Percentiles rank a stretch among this genome's conserved stretches.
These are phyloP conservation scores for Candida sithepensis DNA, from an alignment of 805 yeast species.

Conservation along the genomic window DNA sequence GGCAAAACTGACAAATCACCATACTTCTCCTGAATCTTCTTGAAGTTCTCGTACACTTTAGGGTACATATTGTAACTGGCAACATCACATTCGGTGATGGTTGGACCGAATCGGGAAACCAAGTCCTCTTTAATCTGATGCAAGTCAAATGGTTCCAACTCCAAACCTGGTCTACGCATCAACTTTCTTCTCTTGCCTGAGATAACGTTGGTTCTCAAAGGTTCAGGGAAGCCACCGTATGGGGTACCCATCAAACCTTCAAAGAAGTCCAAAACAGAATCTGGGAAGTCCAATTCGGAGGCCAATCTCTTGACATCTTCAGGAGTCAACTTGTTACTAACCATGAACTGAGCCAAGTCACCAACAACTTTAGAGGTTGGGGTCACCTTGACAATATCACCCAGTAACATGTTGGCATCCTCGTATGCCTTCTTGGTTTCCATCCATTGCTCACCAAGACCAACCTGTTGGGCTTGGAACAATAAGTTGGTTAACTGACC, in stretches of 20 bases:
- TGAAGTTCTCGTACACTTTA: slow-evolving; percentile 88
- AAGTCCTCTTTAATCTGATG: slow-evolving; percentile 69
- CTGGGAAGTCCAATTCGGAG: slow-evolving; percentile 93
- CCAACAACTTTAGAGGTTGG: slow-evolving; percentile 99
- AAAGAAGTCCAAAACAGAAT: slow-evolving; percentile 95
- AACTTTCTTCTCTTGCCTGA: slow-evolving; percentile 91
- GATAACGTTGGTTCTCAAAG: slow-evolving; percentile 86
- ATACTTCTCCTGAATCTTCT: slow-evolving; percentile 65
- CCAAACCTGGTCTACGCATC: slow-evolving; percentile 87
- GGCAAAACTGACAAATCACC: slow-evolving; percentile 95
- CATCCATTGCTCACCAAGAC: slow-evolving; percentile 94
- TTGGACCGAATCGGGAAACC: slow-evolving; percentile 67
- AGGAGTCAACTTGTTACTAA: slow-evolving; percentile 80
- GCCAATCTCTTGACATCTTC: slow-evolving; percentile 90
- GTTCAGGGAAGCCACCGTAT: slow-evolving; percentile 99
- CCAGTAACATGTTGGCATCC: slow-evolving; percentile 85
- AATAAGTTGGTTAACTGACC: slow-evolving; percentile 97
- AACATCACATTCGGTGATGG: slow-evolving; percentile 79
- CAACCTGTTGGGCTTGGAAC: slow-evolving; percentile 99
- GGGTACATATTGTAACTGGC: slow-evolving; percentile 98
- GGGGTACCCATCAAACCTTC: slow-evolving; percentile 99
- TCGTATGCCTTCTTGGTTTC: slow-evolving; percentile 94
- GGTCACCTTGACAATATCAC: slow-evolving; percentile 97
- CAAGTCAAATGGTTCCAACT: slow-evolving; percentile 80
- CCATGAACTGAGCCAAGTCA: slow-evolving; percentile 99